Conservation (phyloP, 2,329 filamentous ascomycete genomes). For the Exophiala calicioides region DNA sequence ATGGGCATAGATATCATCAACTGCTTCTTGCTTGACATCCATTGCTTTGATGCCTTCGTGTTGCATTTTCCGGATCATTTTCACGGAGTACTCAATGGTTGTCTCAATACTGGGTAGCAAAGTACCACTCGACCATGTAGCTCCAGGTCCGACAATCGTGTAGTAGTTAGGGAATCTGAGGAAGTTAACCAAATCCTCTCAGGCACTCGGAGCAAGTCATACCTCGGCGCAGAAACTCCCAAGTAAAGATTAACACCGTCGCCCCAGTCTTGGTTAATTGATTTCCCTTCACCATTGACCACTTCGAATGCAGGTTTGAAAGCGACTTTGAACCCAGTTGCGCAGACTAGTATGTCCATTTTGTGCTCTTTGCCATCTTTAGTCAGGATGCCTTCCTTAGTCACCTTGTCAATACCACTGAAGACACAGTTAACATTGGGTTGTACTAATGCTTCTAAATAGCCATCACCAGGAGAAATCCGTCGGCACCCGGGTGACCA, state of each 20-base stretch:
- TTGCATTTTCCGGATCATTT: constrained; percentile 40
- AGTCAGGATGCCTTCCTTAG: constrained; percentile 34
- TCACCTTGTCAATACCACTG: constrained; percentile 30
- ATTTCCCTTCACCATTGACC: constrained; percentile 9
- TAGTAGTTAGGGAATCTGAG: too few relatives aligned
- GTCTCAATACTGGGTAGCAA: constrained; percentile 32
- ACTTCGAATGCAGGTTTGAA: constrained; percentile 34
- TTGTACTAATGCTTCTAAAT: constrained; percentile 29
- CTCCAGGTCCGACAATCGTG: too few relatives aligned
- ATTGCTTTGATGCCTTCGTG: constrained; percentile 39
- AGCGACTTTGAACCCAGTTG: constrained; percentile 40
- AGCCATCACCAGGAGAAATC: constrained; percentile 53
- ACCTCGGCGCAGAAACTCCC: constrained; percentile 12
- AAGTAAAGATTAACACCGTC: constrained; percentile 12
- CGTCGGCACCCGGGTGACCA: constrained; percentile 53
- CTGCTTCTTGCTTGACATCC: constrained; percentile 26
- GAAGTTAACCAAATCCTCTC: too few relatives aligned
- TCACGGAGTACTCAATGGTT: constrained; percentile 38
- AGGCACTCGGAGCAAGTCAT: too few relatives aligned
- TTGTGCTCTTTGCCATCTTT: constrained; percentile 32
- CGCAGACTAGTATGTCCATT: constrained; percentile 39
- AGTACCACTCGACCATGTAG: not conserved
- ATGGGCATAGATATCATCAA: constrained; percentile 29
- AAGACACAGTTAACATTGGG: constrained; percentile 26
- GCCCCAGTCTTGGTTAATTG: constrained; percentile 11